Evolutionary conservation across 2,329 filamentous ascomycete species (phyloP), one percentile per base, ranked within the genome.

Genomic region (Microcyclosporella mali): DNA sequence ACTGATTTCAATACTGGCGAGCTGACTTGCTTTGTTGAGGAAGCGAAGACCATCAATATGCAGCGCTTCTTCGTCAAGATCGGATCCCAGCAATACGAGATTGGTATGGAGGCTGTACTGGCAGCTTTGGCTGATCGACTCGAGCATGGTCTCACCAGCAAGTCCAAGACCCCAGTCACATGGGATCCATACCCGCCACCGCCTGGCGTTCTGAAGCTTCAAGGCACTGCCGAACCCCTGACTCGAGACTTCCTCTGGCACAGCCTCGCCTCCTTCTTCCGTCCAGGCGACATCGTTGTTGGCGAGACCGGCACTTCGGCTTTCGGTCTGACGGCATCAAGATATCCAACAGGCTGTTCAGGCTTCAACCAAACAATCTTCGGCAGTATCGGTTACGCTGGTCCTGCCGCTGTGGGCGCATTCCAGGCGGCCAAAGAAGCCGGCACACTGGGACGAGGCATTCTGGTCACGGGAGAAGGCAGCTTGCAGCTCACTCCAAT

Each of bases 261-360:
- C 0, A 77, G 76, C 30, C 70, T 92, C 28, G 46, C 57, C 14
- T 17, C 4, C 15, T 43, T 84, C 72, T 68, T 94, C 12, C 72
- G 75, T 40, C 71, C 81, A 41, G 73, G 81, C 33, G 88, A 95
- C 57, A 78, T 94, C 44, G 71, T 94, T 40, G 77, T 94, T 38
- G 89, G 87, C 0, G 88, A 94, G 64, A 94, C 88, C 2, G 88
- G 88, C 31, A 94, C 88, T 0, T 74, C 87, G 46, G 29, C 70
- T 10, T 75, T 75, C 46, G 79, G 79, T 3, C 68, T 70, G 21
- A 70, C 72, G 14, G 67, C 71, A 9, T 68, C 76, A 19, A 60
- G 66, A 2, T 67, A 81, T 2, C 76, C 78, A 0, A 57, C 64
- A 1, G 64, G 46, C 17, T 44, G 88, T 15, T 85, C 28, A 4